Evolutionary conservation across 1,139 yeast genomes (phyloP).

Genomic region (Zhuliangozyma parablackwelliae): DNA sequence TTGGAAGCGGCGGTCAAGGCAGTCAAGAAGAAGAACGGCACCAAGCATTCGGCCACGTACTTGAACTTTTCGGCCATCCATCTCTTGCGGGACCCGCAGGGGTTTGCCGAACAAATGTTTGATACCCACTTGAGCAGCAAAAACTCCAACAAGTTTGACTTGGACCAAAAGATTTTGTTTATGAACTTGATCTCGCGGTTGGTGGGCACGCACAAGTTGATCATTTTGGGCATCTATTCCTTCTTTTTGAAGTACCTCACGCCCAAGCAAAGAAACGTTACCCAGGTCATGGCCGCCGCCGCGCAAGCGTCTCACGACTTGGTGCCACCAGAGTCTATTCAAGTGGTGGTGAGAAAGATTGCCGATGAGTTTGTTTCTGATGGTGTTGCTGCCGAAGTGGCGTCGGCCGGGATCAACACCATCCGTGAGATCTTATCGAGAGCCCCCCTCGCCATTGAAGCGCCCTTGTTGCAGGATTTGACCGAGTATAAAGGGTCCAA

Average conservation of each 20-base stretch:
- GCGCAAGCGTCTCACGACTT: slow-evolving; percentile 96
- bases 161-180: slow-evolving; percentile 85
- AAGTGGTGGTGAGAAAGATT: slow-evolving; percentile 76
- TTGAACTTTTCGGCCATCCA: slow-evolving; percentile 94
- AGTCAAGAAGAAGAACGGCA: slow-evolving; percentile 53
- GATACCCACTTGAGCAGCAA: slow-evolving; percentile 68
- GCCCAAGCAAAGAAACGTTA: slow-evolving; percentile 90
- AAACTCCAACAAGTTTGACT: slow-evolving; percentile 59
- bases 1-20: slow-evolving; percentile 67
- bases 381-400: slow-evolving; percentile 97
- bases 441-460: slow-evolving; percentile 91
- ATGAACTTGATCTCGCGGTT: slow-evolving; percentile 84
- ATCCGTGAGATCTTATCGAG: slow-evolving; percentile 88
- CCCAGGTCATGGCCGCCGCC: slow-evolving; percentile 92
- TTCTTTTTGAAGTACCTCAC: slow-evolving; percentile 84
- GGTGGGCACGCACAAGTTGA: slow-evolving; percentile 90
- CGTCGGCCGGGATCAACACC: slow-evolving; percentile 95
- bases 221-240: slow-evolving; percentile 84
- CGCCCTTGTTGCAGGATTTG: slow-evolving; percentile 80
- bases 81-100: slow-evolving; percentile 92
- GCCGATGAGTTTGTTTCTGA: slow-evolving; percentile 98
- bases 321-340: slow-evolving; percentile 90
- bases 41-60: slow-evolving; percentile 60
- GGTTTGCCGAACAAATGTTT: slow-evolving; percentile 85
- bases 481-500: slow-evolving; percentile 89